Conservation (phyloP, 345 rosid genomes). For the Passiflora organensis region DNA sequence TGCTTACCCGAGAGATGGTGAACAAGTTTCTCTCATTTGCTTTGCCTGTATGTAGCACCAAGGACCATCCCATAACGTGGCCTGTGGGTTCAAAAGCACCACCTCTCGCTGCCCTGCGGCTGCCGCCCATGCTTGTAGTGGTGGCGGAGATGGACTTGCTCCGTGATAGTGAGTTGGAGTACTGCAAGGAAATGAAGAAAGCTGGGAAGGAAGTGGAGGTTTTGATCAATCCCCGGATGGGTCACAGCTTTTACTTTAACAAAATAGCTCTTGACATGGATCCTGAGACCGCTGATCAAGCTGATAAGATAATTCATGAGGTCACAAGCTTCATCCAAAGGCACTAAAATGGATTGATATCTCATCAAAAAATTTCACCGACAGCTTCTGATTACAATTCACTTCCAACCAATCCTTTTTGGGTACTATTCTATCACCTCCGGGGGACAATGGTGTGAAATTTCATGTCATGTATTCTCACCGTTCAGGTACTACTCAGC, state of each 20-base stretch:
- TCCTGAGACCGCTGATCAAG: not conserved
- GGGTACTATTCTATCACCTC: too few species aligned
- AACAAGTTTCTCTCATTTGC: conserved; percentile 1
- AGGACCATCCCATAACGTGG: conserved; percentile 9
- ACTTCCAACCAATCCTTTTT: too few species aligned
- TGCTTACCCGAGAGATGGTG: conserved; percentile 9
- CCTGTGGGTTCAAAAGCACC: conserved; percentile 5
- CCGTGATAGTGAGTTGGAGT: conserved; percentile 2
- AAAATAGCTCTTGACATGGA: conserved; percentile 2
- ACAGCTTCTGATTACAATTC: too few species aligned
- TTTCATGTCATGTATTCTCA: too few species aligned
- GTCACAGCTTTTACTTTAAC: conserved; percentile 4
- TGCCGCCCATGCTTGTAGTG: not conserved
- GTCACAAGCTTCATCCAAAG: not conserved
- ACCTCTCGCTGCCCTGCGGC: not conserved
- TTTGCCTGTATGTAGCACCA: conserved; percentile 1
- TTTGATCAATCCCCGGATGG: not conserved
- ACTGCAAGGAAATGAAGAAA: conserved; percentile 5
- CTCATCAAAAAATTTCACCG: too few species aligned
- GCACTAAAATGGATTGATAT: too few species aligned
- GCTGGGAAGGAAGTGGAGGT: conserved; percentile 1
- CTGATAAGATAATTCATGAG: not conserved
- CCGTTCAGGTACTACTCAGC: too few species aligned
- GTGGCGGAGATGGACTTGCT: conserved; percentile 11
- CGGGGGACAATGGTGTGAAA: too few species aligned